A percentile compares a stretch with the other conserved stretches of the same genome.
Conservation (phyloP, 2,329 filamentous ascomycete species). For the Pseudohalonectria lignicola region DNA sequence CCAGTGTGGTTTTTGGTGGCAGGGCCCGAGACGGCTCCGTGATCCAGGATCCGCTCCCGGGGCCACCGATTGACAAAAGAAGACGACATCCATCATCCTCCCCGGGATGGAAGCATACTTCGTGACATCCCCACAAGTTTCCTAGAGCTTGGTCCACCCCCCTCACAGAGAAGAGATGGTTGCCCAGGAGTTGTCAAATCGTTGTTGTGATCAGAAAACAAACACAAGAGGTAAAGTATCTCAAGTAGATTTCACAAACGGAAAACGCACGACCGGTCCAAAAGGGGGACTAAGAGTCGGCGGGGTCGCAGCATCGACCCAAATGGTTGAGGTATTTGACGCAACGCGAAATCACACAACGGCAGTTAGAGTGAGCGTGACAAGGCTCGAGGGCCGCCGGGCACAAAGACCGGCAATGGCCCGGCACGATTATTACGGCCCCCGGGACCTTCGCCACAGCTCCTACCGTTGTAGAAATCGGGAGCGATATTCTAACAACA, state of each 20-base stretch:
- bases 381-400: too few species aligned
- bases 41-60: too few species aligned
- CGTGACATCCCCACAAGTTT: background rate
- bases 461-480: background rate
- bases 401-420: slow-evolving; percentile 2
- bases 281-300: slow-evolving; percentile 12
- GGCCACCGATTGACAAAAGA: too few species aligned
- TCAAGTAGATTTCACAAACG: background rate
- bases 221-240: slow-evolving; percentile 1
- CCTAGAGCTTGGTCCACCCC: background rate
- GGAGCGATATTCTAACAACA: slow-evolving; percentile 15
- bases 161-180: background rate
- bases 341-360: too few species aligned
- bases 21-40: too few species aligned
- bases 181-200: background rate
- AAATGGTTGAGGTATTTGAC: slow-evolving; percentile 19
- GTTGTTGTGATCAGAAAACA: too few species aligned
- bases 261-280: background rate
- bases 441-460: slow-evolving; percentile 1
- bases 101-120: too few species aligned
- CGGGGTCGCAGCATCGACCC: slow-evolving; percentile 45
- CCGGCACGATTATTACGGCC: background rate
- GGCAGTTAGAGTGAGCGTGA: too few species aligned
- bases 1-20: background rate
- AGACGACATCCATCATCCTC: too few species aligned